Evolutionary conservation across 1,284 basidiomycete species (phyloP).

Genomic region (Irpex sp.): DNA sequence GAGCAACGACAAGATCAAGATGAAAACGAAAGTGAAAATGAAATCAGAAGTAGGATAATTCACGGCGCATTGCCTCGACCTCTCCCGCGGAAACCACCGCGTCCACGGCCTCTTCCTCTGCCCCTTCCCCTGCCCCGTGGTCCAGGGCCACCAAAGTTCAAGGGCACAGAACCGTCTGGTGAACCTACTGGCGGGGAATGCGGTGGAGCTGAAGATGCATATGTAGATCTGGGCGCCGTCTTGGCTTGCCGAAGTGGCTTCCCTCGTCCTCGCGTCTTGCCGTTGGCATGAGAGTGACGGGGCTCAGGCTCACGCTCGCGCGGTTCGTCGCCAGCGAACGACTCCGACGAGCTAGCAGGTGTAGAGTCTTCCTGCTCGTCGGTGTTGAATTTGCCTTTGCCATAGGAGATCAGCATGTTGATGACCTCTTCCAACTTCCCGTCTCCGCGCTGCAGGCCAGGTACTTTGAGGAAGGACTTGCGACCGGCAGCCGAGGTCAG

Average conservation of each 20-base stretch:
- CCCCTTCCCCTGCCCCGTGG: conserved; percentile 10
- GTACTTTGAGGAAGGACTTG: conserved; percentile 24
- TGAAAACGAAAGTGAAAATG: too few species aligned
- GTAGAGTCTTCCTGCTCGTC: background rate
- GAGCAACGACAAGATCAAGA: too few species aligned
- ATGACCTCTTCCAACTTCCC: conserved; percentile 45
- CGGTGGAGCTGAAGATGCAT: background rate
- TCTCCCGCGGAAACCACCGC: conserved; percentile 6
- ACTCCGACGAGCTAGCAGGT: background rate
- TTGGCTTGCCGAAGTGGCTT: background rate
- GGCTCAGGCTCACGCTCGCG: background rate
- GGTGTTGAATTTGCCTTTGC: conserved; percentile 31
- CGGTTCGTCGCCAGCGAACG: background rate
- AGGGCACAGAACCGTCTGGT: background rate
- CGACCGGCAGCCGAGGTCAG: conserved; percentile 34
- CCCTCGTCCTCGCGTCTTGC: background rate
- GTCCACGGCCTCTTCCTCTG: conserved; percentile 11
- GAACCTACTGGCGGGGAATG: background rate
- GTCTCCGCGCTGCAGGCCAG: conserved; percentile 20
- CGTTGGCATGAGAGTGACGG: background rate
- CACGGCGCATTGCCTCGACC: conserved; percentile 8
- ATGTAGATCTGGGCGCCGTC: background rate
- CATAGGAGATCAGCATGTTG: conserved; percentile 48
- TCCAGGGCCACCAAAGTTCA: background rate
- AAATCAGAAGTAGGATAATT: too few species aligned